These are phyloP conservation scores for Diaporthe nobilis DNA, from an alignment of 2,329 filamentous ascomycete genomes.

Conservation along the genomic window DNA sequence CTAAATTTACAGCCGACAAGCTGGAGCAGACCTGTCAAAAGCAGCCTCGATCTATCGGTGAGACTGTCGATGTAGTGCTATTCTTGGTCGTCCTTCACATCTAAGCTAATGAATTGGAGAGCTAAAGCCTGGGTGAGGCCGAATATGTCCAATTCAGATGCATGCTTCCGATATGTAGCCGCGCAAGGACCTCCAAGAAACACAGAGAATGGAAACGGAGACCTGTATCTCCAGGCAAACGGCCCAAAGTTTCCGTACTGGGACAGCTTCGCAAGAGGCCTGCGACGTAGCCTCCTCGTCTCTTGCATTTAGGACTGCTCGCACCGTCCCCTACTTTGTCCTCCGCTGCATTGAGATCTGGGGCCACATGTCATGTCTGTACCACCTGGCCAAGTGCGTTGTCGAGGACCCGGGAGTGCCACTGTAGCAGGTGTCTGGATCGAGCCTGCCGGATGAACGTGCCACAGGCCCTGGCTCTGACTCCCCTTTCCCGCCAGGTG, in stretches of 20 bases:
- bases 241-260: not conserved
- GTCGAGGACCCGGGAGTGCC: not conserved
- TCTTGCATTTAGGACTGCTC: not conserved
- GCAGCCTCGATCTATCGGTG: not conserved
- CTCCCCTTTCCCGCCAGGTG: slow-evolving; percentile 1
- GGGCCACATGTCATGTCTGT: not conserved
- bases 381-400: slow-evolving; percentile 16
- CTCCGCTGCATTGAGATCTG: not conserved
- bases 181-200: not conserved
- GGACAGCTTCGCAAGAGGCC: not conserved
- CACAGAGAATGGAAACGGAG: not conserved
- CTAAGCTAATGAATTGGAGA: not conserved
- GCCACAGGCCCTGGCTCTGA: slow-evolving; percentile 1
- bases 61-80: not conserved
- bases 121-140: not conserved
- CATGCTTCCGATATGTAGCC: not conserved
- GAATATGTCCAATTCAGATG: not conserved
- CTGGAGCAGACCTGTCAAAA: not conserved
- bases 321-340: not conserved
- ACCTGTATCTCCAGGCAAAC: not conserved
- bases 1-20: not conserved
- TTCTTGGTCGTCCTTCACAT: not conserved
- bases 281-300: not conserved
- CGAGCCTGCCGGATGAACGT: slow-evolving; percentile 14
- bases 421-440: not conserved